phyloP scores from a whole-genome alignment of 2,329 filamentous ascomycete species.

The Tolypocladium album region DNA sequence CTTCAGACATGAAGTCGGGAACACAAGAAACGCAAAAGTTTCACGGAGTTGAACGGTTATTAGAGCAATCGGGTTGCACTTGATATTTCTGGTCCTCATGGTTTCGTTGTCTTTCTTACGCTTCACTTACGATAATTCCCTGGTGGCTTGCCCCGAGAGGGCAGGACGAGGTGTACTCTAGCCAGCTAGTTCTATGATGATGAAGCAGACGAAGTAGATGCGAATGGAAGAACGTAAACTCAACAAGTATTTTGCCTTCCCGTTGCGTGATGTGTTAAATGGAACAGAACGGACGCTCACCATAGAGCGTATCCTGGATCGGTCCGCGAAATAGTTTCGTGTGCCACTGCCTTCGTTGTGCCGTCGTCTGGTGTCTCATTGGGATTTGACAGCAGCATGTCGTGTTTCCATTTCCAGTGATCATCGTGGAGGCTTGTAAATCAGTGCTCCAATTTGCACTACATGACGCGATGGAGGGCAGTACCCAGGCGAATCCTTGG shows the following conservation, averaged over 20 bases:
- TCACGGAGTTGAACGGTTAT: slow-evolving; percentile 30
- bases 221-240: slow-evolving; percentile 9
- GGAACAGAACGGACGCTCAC: too few species aligned
- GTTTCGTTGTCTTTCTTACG: slow-evolving; percentile 13
- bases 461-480: background rate
- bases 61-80: slow-evolving; percentile 22
- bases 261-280: background rate
- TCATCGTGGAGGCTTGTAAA: too few species aligned
- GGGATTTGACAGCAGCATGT: background rate
- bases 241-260: too few species aligned
- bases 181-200: slow-evolving; percentile 27
- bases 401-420: background rate
- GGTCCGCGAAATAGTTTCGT: too few species aligned
- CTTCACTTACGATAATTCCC: slow-evolving; percentile 24
- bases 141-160: slow-evolving; percentile 10
- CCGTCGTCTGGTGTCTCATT: background rate
- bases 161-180: slow-evolving; percentile 25
- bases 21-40: slow-evolving; percentile 26
- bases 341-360: too few species aligned
- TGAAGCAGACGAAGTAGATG: slow-evolving; percentile 29
- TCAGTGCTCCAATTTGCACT: background rate
- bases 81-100: slow-evolving; percentile 16
- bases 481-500: too few species aligned
- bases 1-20: slow-evolving; percentile 17
- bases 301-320: background rate